These are phyloP conservation scores for Artemisia argyi DNA, from an alignment of 129 eudicot genomes.

Conservation along the genomic window DNA sequence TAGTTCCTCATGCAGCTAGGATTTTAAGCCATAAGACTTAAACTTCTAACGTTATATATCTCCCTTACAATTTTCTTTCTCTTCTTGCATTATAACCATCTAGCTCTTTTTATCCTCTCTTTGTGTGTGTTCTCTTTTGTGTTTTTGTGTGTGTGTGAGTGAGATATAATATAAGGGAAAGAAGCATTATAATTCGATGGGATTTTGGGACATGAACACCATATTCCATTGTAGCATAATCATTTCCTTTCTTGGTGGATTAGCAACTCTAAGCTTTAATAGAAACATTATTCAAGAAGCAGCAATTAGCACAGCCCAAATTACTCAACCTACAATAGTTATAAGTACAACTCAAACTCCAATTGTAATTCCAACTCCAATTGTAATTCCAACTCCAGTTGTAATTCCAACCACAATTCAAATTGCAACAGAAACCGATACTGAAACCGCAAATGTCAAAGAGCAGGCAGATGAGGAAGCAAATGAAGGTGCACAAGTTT, in stretches of 20 bases:
- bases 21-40: too few relatives aligned
- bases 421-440: too few relatives aligned
- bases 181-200: constrained; percentile 29
- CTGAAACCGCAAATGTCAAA: too few relatives aligned
- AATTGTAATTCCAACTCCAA: too few relatives aligned
- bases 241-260: constrained; percentile 35
- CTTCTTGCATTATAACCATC: background rate
- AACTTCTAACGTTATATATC: too few relatives aligned
- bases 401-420: too few relatives aligned
- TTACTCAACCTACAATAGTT: too few relatives aligned
- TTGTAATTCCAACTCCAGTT: too few relatives aligned
- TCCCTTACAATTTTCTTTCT: background rate
- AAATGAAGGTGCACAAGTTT: constrained; percentile 4
- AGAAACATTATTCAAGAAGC: constrained; percentile 20
- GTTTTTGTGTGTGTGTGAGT: background rate
- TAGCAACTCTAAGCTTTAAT: constrained; percentile 31
- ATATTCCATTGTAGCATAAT: constrained; percentile 31
- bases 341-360: too few relatives aligned
- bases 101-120: background rate
- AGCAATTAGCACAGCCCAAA: too few relatives aligned
- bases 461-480: background rate
- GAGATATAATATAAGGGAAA: constrained; percentile 27
- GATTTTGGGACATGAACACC: constrained; percentile 36
- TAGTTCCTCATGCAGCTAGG: too few relatives aligned
- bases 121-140: background rate